These are phyloP conservation scores for Castanea sativa DNA, from an alignment of 306 rosid species.

Conservation along the genomic window DNA sequence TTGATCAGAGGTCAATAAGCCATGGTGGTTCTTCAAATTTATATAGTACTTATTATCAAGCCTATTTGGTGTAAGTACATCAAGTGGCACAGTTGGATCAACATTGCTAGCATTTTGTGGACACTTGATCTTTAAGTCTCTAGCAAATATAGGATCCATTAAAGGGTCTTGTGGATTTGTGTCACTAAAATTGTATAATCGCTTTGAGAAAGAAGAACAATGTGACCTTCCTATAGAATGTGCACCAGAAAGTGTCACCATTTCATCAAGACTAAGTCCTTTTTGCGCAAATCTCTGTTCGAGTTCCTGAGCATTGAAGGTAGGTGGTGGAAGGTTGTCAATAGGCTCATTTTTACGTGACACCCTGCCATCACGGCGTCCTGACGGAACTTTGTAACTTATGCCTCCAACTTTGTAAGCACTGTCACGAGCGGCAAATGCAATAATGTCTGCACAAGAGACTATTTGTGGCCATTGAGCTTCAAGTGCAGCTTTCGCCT, in stretches of 20 bases:
- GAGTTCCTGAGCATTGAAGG: background rate
- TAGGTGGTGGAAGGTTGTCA: background rate
- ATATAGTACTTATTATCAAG: background rate
- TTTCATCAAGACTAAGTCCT: constrained; percentile 13
- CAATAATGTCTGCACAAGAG: constrained; percentile 39
- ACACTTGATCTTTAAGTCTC: background rate
- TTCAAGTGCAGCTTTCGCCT: constrained; percentile 33
- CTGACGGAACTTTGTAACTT: background rate
- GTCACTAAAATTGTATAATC: background rate
- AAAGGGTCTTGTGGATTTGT: constrained; percentile 14
- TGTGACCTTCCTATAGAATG: constrained; percentile 9
- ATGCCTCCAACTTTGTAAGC: background rate
- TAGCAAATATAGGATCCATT: background rate
- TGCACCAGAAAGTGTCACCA: constrained; percentile 17
- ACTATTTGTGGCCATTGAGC: constrained; percentile 35
- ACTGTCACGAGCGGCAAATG: constrained; percentile 40
- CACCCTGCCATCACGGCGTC: background rate
- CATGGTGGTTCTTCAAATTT: background rate
- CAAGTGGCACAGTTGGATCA: background rate
- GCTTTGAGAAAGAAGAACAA: constrained; percentile 7
- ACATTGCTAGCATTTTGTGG: background rate
- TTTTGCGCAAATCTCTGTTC: background rate
- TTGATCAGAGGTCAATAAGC: constrained; percentile 11
- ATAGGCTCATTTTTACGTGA: background rate
- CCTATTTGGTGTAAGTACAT: background rate